phyloP scores from a whole-genome alignment of 371 early-diverging fungal species.

The Lichtheimia ramosa region DNA sequence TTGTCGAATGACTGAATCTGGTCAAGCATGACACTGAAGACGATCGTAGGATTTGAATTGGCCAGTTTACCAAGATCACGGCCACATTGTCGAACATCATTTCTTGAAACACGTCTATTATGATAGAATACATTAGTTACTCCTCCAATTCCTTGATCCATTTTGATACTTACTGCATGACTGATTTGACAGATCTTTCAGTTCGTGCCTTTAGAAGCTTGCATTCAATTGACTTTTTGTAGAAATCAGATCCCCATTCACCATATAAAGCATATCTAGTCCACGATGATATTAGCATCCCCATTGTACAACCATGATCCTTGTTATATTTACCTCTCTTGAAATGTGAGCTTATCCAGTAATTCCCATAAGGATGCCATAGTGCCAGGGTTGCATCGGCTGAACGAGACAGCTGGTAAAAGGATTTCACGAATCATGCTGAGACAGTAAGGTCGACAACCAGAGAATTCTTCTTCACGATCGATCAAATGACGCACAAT shows the following conservation, averaged over 20 bases:
- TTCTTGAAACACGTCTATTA: slow-evolving; percentile 68
- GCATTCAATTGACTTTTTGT: slow-evolving; percentile 50
- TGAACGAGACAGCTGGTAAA: slow-evolving; percentile 74
- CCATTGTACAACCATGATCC: too few species aligned
- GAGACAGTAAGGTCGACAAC: slow-evolving; percentile 46
- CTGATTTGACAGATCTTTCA: slow-evolving; percentile 58
- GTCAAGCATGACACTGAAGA: slow-evolving; percentile 74
- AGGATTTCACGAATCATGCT: slow-evolving; percentile 67
- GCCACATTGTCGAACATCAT: slow-evolving; percentile 79
- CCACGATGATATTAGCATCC: background rate
- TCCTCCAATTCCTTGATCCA: background rate
- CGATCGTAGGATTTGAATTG: slow-evolving; percentile 82
- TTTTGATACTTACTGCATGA: slow-evolving; percentile 56
- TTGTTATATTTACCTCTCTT: slow-evolving; percentile 49
- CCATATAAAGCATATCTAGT: slow-evolving; percentile 67
- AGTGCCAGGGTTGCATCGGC: slow-evolving; percentile 67
- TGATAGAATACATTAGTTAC: background rate
- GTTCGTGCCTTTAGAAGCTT: slow-evolving; percentile 50
- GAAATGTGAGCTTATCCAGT: slow-evolving; percentile 59
- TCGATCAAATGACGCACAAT: slow-evolving; percentile 41
- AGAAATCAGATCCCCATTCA: slow-evolving; percentile 75
- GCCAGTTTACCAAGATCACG: slow-evolving; percentile 81
- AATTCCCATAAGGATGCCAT: slow-evolving; percentile 81
- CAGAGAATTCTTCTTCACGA: slow-evolving; percentile 24
- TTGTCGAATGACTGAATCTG: slow-evolving; percentile 87